Conservation (phyloP, 2,329 filamentous ascomycete species). For the Colletotrichum magnum region DNA sequence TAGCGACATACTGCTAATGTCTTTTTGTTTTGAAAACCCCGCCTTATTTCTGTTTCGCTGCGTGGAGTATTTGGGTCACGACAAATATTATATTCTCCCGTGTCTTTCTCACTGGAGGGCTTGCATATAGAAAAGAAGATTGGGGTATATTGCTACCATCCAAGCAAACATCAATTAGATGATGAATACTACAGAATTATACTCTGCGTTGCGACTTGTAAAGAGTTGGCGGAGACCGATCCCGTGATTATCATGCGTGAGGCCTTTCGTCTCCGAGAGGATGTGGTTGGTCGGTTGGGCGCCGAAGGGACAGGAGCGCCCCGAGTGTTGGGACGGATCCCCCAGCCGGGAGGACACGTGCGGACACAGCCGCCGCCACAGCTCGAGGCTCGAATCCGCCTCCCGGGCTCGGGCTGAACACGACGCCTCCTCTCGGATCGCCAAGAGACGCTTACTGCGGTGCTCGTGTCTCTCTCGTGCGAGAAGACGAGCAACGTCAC, state of each 20-base stretch:
- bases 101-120: constrained; percentile 3
- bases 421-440: background rate
- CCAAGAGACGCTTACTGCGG: background rate
- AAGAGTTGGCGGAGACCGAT: too few species aligned
- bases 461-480: background rate
- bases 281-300: background rate
- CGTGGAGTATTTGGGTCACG: constrained; percentile 41
- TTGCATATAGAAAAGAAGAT: constrained; percentile 37
- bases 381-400: background rate
- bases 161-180: constrained; percentile 31
- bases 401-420: background rate
- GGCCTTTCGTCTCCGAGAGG: background rate
- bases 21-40: constrained; percentile 34
- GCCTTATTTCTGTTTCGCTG: constrained; percentile 34
- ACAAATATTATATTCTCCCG: constrained; percentile 32
- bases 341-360: background rate
- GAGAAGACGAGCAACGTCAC: background rate
- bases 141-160: constrained; percentile 12
- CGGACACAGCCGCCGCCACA: constrained; percentile 5
- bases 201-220: background rate
- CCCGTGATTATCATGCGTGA: background rate
- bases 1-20: constrained; percentile 41
- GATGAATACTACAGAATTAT: constrained; percentile 38
- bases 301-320: background rate
- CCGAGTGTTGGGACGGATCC: background rate